A percentile compares a stretch with the other conserved stretches of the same genome.
Evolutionary conservation across 1,139 yeast species (phyloP).

Genomic region (Geotrichum phurueaensis): DNA sequence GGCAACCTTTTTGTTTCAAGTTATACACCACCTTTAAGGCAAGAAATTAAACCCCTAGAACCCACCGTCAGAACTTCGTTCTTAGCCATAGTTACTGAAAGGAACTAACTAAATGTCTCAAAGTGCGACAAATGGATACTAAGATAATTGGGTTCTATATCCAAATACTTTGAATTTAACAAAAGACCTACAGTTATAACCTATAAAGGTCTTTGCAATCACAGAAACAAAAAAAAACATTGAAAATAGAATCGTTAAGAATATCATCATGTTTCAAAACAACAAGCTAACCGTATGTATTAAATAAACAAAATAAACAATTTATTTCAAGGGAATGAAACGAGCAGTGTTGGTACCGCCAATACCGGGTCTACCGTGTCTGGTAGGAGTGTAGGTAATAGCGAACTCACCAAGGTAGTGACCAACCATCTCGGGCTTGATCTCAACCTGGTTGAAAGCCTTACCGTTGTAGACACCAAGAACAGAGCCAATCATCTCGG

Average conservation of each 20-base stretch:
- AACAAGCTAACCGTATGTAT: background rate
- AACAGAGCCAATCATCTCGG: conserved; percentile 99
- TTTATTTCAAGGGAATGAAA: conserved; percentile 39
- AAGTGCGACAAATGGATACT: too few relatives aligned
- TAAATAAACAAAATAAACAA: background rate
- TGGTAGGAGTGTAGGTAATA: conserved; percentile 98
- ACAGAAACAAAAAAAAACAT: background rate
- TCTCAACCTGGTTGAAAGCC: conserved; percentile 98
- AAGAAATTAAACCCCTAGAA: too few relatives aligned
- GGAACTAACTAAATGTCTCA: too few relatives aligned
- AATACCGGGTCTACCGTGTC: conserved; percentile 98
- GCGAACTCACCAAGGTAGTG: conserved; percentile 99
- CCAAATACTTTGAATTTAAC: too few relatives aligned
- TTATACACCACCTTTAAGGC: too few relatives aligned
- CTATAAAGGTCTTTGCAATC: background rate
- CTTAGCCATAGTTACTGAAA: too few relatives aligned
- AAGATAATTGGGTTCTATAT: too few relatives aligned
- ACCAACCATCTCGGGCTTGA: conserved; percentile 99
- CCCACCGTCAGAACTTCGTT: too few relatives aligned
- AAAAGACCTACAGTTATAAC: too few relatives aligned
- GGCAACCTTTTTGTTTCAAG: too few relatives aligned
- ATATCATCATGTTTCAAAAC: background rate
- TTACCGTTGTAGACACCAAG: conserved; percentile 99
- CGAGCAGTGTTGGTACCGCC: conserved; percentile 70
- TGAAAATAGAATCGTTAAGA: background rate